phyloP scores from a whole-genome alignment of 306 rosid species.

The Boehmeria nivea region DNA sequence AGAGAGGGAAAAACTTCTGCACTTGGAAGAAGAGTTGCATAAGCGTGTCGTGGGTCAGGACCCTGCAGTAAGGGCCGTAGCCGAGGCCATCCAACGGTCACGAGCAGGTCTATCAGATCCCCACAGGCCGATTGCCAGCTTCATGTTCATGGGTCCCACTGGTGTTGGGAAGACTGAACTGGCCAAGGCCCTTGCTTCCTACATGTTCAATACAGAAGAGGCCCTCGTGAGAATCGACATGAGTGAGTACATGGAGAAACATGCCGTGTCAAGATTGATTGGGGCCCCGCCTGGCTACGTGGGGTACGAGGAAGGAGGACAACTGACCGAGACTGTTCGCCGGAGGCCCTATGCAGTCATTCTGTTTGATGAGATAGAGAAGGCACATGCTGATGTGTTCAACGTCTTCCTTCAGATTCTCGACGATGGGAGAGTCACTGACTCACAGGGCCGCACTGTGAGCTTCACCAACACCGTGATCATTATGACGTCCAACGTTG shows the following conservation, averaged over 20 bases:
- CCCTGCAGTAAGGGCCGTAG: conserved; percentile 90
- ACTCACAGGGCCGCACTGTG: conserved; percentile 90
- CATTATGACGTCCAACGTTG: conserved; percentile 97
- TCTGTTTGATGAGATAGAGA: conserved; percentile 93
- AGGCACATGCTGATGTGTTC: conserved; percentile 88
- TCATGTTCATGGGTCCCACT: conserved; percentile 99
- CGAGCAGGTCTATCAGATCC: conserved; percentile 99
- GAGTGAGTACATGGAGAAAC: conserved; percentile 99
- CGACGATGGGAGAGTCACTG: conserved; percentile 94
- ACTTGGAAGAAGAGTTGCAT: conserved; percentile 92
- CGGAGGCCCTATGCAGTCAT: conserved; percentile 92
- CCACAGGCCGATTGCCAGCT: conserved; percentile 93
- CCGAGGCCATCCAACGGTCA: conserved; percentile 92
- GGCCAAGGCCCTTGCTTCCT: conserved; percentile 94
- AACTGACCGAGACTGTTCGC: conserved; percentile 82
- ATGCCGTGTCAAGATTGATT: conserved; percentile 82
- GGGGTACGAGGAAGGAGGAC: conserved; percentile 99
- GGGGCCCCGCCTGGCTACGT: conserved; percentile 99
- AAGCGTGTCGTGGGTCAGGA: conserved; percentile 95
- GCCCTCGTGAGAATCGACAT: conserved; percentile 94
- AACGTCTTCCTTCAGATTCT: conserved; percentile 92
- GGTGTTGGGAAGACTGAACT: conserved; percentile 98
- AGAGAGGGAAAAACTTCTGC: conserved; percentile 75
- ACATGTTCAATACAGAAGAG: conserved; percentile 91
- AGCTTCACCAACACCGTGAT: conserved; percentile 89